Conservation (phyloP, 2,329 filamentous ascomycete genomes). For the Mycosphaerella sp. region DNA sequence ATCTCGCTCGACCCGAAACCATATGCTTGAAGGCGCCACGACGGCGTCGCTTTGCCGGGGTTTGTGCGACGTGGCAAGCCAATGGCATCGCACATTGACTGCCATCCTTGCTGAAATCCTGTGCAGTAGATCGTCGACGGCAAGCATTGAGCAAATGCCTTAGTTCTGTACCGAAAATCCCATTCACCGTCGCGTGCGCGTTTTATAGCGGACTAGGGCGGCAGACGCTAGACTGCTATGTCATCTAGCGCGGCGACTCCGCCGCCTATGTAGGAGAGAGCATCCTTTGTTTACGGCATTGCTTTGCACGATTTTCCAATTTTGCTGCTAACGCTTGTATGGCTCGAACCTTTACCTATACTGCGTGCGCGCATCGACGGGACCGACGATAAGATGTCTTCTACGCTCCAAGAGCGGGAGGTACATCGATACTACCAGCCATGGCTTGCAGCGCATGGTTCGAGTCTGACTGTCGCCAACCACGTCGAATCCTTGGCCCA, state of each 20-base stretch:
- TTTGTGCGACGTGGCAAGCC: background rate
- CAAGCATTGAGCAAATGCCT: background rate
- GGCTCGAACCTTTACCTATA: background rate
- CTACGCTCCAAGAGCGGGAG: constrained; percentile 11
- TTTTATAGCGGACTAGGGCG: background rate
- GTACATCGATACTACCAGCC: constrained; percentile 23
- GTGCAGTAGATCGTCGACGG: background rate
- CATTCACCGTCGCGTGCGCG: background rate
- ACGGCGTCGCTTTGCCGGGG: background rate
- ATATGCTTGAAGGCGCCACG: background rate
- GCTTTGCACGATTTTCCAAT: background rate
- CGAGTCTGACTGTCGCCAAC: constrained; percentile 23
- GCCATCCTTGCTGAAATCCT: background rate
- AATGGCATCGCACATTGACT: background rate
- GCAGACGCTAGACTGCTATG: background rate
- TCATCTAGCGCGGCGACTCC: background rate
- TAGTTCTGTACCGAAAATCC: background rate
- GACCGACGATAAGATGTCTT: background rate
- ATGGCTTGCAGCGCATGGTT: constrained; percentile 26
- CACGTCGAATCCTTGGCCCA: constrained; percentile 25
- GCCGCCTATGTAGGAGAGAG: background rate
- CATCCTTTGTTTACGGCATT: background rate
- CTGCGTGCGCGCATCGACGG: background rate
- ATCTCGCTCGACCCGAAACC: background rate
- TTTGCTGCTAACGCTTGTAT: background rate